phyloP scores from a whole-genome alignment of 352 stramenopile genomes.

The Phytophthora pluvialis region DNA sequence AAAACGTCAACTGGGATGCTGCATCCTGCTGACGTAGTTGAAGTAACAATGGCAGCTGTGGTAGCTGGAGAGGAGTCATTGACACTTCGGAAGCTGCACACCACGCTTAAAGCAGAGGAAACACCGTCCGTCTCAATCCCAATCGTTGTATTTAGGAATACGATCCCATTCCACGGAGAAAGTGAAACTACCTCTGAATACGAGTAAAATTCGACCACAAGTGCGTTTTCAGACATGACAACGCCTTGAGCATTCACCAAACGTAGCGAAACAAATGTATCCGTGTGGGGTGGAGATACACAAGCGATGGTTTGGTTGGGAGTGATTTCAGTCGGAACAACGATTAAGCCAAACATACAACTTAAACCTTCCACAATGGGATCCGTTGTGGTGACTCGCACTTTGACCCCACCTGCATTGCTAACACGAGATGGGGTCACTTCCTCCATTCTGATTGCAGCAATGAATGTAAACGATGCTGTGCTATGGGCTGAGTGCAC shows the following conservation, averaged over 20 bases:
- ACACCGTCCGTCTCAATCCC: slow-evolving; percentile 30
- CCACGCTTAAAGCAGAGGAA: slow-evolving; percentile 14
- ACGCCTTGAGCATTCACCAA: slow-evolving; percentile 24
- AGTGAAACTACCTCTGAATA: slow-evolving; percentile 15
- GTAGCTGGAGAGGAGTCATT: neutral
- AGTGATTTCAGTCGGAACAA: slow-evolving; percentile 27
- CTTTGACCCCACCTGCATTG: slow-evolving; percentile 18
- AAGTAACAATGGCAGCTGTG: slow-evolving; percentile 12
- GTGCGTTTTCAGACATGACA: slow-evolving; percentile 46
- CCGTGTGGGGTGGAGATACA: slow-evolving; percentile 33
- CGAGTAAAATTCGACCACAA: slow-evolving; percentile 44
- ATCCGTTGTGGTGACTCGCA: slow-evolving; percentile 29
- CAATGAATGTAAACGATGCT: slow-evolving; percentile 24
- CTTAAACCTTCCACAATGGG: slow-evolving; percentile 25
- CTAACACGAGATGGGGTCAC: slow-evolving; percentile 23
- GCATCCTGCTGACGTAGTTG: slow-evolving; percentile 23
- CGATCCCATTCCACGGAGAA: slow-evolving; percentile 36
- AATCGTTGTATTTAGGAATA: slow-evolving; percentile 40
- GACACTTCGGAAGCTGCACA: slow-evolving; percentile 36
- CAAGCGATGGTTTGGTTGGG: slow-evolving; percentile 32
- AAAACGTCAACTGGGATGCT: slow-evolving; percentile 16
- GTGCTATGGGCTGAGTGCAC: slow-evolving; percentile 9
- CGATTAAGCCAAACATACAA: slow-evolving; percentile 45
- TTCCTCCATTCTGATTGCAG: slow-evolving; percentile 26
- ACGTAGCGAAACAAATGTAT: slow-evolving; percentile 30